Evolutionary conservation across 441 rosid species (phyloP), one percentile per base, ranked within the genome.

Genomic region (Erodium chrysanthum): DNA sequence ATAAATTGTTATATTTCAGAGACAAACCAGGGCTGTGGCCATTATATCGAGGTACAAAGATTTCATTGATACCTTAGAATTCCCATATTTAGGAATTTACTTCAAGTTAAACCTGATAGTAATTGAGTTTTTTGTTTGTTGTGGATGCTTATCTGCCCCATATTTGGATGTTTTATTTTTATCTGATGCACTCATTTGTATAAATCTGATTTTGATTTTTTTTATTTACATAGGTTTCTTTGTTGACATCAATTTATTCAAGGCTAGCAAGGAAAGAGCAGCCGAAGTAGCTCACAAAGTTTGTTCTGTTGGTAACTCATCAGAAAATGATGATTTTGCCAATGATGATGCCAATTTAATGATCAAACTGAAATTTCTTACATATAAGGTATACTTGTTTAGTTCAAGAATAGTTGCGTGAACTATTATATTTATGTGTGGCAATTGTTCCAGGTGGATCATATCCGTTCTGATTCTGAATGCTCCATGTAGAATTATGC

Each of bases 291-390:
- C 68, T 54, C 87, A 70, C 60, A 81, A 71, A 78, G 70, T 70
- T 72, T 75, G 76, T 76, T 87, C 78, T 67, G 73, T 46, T 76
- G 78, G 77, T 71, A 71, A 74, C 73, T 46, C 60, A 52, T 72
- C 74, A 58, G 71, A 77, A 68, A 75, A 66, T 50, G 87, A 81
- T 71, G 83, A 75, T 76, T 84, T 94, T 77, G 96, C 96, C 63
- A 91, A 89, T 76, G 92, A 88, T 50, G 97, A 94, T 82, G 85
- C 94, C 72, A 91, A 91, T 81, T 73, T 94, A 66, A 94, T 94
- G 98, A 88, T 91, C 68, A 94, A 94, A 80, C 20, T 94, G 74
- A 94, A 94, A 75, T 89, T 94, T 74, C 98, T 94, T 52, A 85
- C 96, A 6, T 94, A 94, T 71, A 94, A 94, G 96, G 98, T 33